These are phyloP conservation scores for Kalanchoe fedtschenkoi DNA, from an alignment of 164 flowering plant genomes.

Conservation along the genomic window DNA sequence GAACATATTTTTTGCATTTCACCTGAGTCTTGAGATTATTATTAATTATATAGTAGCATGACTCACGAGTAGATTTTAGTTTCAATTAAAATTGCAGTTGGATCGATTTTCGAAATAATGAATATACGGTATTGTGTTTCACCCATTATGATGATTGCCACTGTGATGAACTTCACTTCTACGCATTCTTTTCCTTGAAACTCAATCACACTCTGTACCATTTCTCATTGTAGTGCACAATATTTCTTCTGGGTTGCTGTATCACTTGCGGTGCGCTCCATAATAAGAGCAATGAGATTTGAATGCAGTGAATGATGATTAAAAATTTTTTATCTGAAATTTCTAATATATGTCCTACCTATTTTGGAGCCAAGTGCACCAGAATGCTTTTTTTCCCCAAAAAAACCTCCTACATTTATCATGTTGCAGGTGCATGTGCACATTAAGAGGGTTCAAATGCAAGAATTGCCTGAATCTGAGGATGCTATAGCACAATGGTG, in stretches of 20 bases:
- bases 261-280: no score
- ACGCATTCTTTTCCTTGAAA: no score
- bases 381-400: neutral
- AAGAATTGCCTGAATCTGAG: constrained; percentile 65
- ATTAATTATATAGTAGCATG: neutral
- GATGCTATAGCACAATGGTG: constrained; percentile 84
- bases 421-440: constrained; percentile 29
- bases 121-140: neutral
- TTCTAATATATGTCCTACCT: neutral
- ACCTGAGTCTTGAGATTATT: neutral
- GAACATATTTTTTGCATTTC: neutral
- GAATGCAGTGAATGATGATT: neutral
- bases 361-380: no score
- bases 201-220: no score
- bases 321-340: neutral
- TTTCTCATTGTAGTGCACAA: no score
- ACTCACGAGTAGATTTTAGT: neutral
- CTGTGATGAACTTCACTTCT: neutral
- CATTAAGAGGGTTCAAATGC: constrained; percentile 38
- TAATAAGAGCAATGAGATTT: neutral
- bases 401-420: neutral
- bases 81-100: neutral
- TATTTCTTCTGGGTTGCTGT: no score
- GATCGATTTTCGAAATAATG: neutral
- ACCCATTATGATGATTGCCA: neutral